Base-by-base conservation (phyloP, 2,329 filamentous ascomycete species). In the Colletotrichum lentis region DNA sequence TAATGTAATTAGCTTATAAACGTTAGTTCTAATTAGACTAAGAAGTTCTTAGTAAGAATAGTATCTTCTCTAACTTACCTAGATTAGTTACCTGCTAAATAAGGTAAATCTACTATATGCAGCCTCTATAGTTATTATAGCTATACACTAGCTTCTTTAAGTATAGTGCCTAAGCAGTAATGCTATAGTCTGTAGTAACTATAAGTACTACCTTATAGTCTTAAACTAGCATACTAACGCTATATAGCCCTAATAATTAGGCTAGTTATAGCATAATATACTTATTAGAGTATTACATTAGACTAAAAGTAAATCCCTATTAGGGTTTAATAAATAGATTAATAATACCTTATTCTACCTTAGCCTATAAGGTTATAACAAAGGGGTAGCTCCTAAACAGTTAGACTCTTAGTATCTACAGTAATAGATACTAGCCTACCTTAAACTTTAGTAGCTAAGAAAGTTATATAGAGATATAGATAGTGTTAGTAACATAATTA, bases 121-220 rank as follows among this genome's bases (percentile, higher is more conserved):
- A 16, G 2, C 58, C 37, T 54, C 49, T 62, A 14, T 10, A 54
- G 20, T 53, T 1, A 10, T 62, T 62, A 10, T 62, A 62, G 10
- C 49, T 10, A 5, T 62, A 62, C 0, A 53, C 18, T 2, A 62
- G 58, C 16, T 62, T 62, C 20, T 44, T 54, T 5, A 62, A 14
- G 37, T 62, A 62, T 8, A 4, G 31, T 3, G 39, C 46, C 8
- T 46, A 10, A 1, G 37, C 18, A 18, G 18, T 6, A 10, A 62
- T 54, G 2, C 39, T 10, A 18, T 62, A 3, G 39, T 53, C 39
- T 2, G 18, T 62, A 11, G 49, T n/a, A 5, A 62, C 39, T 10
- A 62, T 62, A 8, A 62, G 39, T 3, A 62, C 49, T 5, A 10
- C 49, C 11, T 62, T 6, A 35, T 62, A 62, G 18, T 62, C 10